phyloP scores from a whole-genome alignment of 2,329 filamentous ascomycete genomes.

The Fusarium sp. region DNA sequence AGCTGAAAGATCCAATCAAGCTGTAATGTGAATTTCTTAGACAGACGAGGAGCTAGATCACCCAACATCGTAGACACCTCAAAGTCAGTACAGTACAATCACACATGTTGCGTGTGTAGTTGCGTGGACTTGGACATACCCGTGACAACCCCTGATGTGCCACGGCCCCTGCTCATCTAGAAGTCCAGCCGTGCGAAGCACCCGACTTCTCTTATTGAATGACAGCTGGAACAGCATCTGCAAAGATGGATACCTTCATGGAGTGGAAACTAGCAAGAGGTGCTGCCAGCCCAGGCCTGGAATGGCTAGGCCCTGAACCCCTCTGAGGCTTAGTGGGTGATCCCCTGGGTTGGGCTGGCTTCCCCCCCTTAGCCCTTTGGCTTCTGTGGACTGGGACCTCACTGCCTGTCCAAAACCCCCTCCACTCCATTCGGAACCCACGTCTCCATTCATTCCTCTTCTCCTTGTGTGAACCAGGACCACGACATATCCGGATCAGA shows the following conservation, averaged over 20 bases:
- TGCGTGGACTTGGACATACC: conserved; percentile 7
- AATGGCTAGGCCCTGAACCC: conserved; percentile 44
- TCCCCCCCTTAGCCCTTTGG: conserved; percentile 26
- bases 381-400: conserved; percentile 24
- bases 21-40: background rate
- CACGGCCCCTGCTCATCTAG: conserved; percentile 18
- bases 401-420: conserved; percentile 25
- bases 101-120: conserved; percentile 6
- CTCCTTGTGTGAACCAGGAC: conserved; percentile 40
- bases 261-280: conserved; percentile 18
- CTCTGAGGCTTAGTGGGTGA: conserved; percentile 19
- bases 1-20: conserved; percentile 8
- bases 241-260: conserved; percentile 15
- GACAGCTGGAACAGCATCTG: background rate
- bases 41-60: background rate
- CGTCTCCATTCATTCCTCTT: conserved; percentile 47
- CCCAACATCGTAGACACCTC: background rate
- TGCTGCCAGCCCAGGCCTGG: conserved; percentile 35
- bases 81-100: conserved; percentile 8
- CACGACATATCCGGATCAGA: conserved; percentile 42
- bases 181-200: conserved; percentile 17
- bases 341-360: conserved; percentile 25
- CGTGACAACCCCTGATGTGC: conserved; percentile 24
- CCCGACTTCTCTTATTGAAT: conserved; percentile 19
- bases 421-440: conserved; percentile 44